Conservation (phyloP, 2,329 filamentous ascomycete species). For the Cylindrodendrum hubeiense region DNA sequence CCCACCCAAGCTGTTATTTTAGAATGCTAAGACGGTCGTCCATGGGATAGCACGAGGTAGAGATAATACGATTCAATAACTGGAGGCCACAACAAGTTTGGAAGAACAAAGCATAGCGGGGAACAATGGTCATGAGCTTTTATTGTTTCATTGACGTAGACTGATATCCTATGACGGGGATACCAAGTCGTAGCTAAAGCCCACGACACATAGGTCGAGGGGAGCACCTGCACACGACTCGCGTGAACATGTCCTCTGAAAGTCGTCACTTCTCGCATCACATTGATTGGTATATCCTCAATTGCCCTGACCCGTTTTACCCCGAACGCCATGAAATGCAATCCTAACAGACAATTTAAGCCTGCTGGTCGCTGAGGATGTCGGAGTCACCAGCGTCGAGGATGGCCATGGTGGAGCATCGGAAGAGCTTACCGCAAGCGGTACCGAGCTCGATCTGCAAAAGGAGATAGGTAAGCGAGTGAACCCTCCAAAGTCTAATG, state of each 20-base stretch:
- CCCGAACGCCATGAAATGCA: constrained; percentile 60
- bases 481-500: constrained; percentile 88
- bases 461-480: constrained; percentile 67
- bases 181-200: constrained; percentile 41
- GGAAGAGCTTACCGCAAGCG: constrained; percentile 98
- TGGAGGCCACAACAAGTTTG: background rate
- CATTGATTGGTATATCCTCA: constrained; percentile 54
- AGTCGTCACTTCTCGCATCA: constrained; percentile 50
- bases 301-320: constrained; percentile 52
- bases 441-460: constrained; percentile 96
- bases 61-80: background rate
- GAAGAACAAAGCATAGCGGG: constrained; percentile 36
- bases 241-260: constrained; percentile 39
- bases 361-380: constrained; percentile 85
- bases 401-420: constrained; percentile 96
- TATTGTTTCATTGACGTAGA: constrained; percentile 51
- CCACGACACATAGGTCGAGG: constrained; percentile 42
- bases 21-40: no score
- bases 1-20: no score
- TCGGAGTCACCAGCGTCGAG: constrained; percentile 98
- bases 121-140: constrained; percentile 52
- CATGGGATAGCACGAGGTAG: background rate
- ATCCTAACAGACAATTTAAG: constrained; percentile 58
- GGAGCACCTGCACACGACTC: constrained; percentile 33
- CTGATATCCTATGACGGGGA: constrained; percentile 33